Evolutionary conservation across 345 rosid genomes (phyloP), one percentile per base, ranked within the genome.

Genomic region (Hibiscus tridactylites): DNA sequence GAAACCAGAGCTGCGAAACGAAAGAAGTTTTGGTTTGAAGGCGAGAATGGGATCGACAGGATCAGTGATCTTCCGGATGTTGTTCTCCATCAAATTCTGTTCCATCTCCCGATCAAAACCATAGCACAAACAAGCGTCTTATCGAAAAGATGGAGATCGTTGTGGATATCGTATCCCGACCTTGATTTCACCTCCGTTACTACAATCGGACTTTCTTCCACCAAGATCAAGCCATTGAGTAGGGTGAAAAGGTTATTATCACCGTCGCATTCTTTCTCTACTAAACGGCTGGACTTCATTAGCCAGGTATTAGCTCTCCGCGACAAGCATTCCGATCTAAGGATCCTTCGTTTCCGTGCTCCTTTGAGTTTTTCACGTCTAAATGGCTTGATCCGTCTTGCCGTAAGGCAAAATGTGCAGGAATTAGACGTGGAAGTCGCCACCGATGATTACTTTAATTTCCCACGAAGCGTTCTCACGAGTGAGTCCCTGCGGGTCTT

Each of bases 131-230:
- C 88, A 26, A 81, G 90, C 76, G 66, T 74, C 12, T 73, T 93
- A 26, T 91, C 96, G 0, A 90, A 81, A 81, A 65, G 89, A 56
- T 93, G 91, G 90, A 76, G 90, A 74, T 82, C 84, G 42, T 83
- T 91, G 5, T 88, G 96, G 94, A 84, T 75, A 69, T 81, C 98
- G 13, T 85, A 89, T 47, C 97, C 98, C 2, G 98, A 93, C 72
- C 97, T 93, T 3, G 98, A 91, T 76, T 93, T 93, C 84, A 89
- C 88, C 58, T 70, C 88, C 53, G 71, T 86, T 11, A 62, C 79
- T 66, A 74, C 78, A 13, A 7, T 17, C 2, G 52, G 39, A n/a
- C 10, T 21, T 19, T 12, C 61, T 29, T 28, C 79, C 3, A 19
- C 53, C 15, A 52, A 52, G 8, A 4, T 8, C 33, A 70, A 71